Conservation (phyloP, 257 asterid genomes). For the Pogostemon cablin region DNA sequence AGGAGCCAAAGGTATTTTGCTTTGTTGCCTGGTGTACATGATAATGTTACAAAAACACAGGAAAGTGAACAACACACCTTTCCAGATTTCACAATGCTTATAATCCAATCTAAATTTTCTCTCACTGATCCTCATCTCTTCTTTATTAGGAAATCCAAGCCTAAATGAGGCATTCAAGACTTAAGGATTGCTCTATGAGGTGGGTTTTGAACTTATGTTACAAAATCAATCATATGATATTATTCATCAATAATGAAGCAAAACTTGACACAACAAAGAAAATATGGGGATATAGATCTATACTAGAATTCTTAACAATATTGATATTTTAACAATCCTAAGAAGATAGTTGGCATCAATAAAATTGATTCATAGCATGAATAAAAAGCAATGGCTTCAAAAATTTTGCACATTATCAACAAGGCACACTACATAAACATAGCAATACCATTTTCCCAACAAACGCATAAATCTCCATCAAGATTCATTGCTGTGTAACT, state of each 20-base stretch:
- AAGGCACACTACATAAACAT: neutral
- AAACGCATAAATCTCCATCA: constrained; percentile 22
- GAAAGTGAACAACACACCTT: neutral
- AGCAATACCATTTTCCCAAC: neutral
- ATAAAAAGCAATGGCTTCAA: constrained; percentile 2
- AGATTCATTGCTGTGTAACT: constrained; percentile 33
- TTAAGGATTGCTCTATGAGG: neutral
- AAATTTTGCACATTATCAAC: neutral
- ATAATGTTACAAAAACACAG: neutral
- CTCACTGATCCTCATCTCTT: neutral
- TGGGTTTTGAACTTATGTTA: neutral
- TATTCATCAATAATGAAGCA: neutral
- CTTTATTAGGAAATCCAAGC: constrained; percentile 8
- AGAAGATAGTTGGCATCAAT: neutral
- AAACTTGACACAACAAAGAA: neutral
- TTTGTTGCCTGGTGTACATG: neutral
- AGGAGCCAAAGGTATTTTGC: constrained; percentile 23
- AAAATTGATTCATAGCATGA: neutral
- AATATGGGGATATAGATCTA: neutral
- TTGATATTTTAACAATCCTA: neutral
- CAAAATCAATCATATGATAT: neutral
- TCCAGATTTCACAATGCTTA: neutral
- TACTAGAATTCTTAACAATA: neutral
- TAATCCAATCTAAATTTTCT: neutral
- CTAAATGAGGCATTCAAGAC: constrained; percentile 18